Percentiles rank a stretch among this genome's conserved stretches.
Conservation (phyloP, 2,329 filamentous ascomycete genomes). For the Chrysoporthe austroafricana region DNA sequence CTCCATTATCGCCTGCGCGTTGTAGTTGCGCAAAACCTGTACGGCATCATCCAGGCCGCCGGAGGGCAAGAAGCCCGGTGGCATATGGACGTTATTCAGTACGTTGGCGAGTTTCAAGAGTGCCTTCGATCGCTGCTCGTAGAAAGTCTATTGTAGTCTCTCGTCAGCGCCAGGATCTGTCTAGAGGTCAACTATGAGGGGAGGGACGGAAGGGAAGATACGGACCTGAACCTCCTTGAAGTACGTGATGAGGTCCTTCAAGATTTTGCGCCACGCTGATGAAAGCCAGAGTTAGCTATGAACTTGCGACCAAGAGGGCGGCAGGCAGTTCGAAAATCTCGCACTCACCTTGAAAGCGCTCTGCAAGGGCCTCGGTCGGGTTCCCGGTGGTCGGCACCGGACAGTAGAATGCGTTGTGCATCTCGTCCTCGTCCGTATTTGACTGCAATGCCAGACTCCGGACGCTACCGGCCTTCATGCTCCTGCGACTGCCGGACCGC, state of each 20-base stretch:
- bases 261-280: conserved; percentile 87
- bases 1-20: conserved; percentile 78
- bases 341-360: conserved; percentile 82
- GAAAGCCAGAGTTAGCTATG: conserved; percentile 24
- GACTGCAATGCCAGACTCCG: conserved; percentile 77
- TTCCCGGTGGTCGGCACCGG: conserved; percentile 86
- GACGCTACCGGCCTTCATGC: conserved; percentile 84
- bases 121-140: conserved; percentile 83
- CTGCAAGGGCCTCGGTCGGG: conserved; percentile 85
- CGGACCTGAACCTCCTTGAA: conserved; percentile 80
- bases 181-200: not conserved
- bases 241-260: conserved; percentile 93
- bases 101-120: conserved; percentile 82
- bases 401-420: conserved; percentile 84
- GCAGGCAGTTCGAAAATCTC: conserved; percentile 17
- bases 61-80: conserved; percentile 74
- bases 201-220: not conserved
- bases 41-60: conserved; percentile 89
- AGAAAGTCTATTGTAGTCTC: conserved; percentile 57
- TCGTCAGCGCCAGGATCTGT: not conserved
- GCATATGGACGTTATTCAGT: conserved; percentile 77
- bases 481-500: conserved; percentile 79
- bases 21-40: conserved; percentile 78
- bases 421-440: conserved; percentile 67
- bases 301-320: conserved; percentile 6